Evolutionary conservation across 1,139 yeast genomes (phyloP).

Genomic region (Hyphopichia fennica): DNA sequence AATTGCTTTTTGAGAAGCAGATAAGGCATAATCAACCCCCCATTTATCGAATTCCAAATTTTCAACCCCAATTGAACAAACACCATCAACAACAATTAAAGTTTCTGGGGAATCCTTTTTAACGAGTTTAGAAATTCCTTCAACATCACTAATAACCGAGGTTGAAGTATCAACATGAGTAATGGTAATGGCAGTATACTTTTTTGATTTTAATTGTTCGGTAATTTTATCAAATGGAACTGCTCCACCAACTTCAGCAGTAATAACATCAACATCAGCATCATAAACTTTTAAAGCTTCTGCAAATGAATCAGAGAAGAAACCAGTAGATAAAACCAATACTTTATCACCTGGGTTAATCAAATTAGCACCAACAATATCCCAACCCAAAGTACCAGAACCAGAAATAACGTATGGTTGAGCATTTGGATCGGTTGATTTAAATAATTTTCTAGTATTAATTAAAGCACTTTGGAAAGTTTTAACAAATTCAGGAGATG

Average conservation of each 20-base stretch:
- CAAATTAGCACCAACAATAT: constrained; percentile 78
- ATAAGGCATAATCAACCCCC: constrained; percentile 85
- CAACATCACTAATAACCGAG: constrained; percentile 79
- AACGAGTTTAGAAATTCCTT: constrained; percentile 60
- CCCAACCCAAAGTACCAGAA: constrained; percentile 97
- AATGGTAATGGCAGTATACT: constrained; percentile 72
- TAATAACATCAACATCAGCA: constrained; percentile 63
- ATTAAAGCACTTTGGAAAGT: constrained; percentile 70
- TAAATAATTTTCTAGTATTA: constrained; percentile 72
- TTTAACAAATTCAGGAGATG: constrained; percentile 80
- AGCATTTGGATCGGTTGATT: constrained; percentile 60
- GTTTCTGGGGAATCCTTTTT: constrained; percentile 74
- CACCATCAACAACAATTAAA: constrained; percentile 86
- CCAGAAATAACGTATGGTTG: constrained; percentile 86
- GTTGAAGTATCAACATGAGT: constrained; percentile 98
- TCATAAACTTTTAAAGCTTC: constrained; percentile 75
- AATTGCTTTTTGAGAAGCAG: constrained; percentile 94
- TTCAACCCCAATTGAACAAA: constrained; percentile 91
- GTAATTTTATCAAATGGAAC: constrained; percentile 63
- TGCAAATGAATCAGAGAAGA: constrained; percentile 84
- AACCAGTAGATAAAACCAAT: constrained; percentile 88
- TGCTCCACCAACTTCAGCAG: constrained; percentile 72
- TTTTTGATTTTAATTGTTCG: constrained; percentile 46
- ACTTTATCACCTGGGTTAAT: constrained; percentile 67
- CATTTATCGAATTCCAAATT: constrained; percentile 81